Evolutionary conservation across 345 rosid genomes (phyloP).

Genomic region (Salix dunnii): DNA sequence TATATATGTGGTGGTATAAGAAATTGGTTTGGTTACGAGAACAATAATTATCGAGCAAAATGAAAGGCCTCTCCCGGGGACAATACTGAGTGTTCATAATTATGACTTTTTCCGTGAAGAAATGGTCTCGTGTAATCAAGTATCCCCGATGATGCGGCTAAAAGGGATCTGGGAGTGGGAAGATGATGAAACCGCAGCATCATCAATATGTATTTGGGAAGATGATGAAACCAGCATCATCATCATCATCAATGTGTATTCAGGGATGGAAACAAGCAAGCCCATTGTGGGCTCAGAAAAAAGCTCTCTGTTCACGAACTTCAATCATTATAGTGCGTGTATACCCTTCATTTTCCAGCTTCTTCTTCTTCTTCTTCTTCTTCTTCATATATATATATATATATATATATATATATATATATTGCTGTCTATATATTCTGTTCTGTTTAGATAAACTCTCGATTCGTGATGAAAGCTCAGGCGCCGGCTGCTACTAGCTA

Average conservation of each 20-base stretch:
- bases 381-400: no score
- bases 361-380: not conserved
- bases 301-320: not conserved
- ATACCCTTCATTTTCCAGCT: not conserved
- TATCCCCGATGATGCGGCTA: not conserved
- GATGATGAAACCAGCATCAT: not conserved
- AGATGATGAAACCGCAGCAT: not conserved
- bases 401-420: no score
- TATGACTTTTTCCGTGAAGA: not conserved
- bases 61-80: no score
- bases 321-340: not conserved
- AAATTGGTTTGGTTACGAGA: no score
- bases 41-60: no score
- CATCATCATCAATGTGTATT: not conserved
- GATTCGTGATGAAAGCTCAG: no score
- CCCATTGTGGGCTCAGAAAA: not conserved
- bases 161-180: not conserved
- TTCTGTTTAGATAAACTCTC: no score
- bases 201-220: not conserved
- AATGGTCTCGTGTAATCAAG: not conserved
- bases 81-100: no score
- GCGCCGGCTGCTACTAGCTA: no score
- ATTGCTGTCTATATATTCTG: no score
- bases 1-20: no score
- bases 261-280: slow-evolving; percentile 1